Evolutionary conservation across 2,329 filamentous ascomycete genomes (phyloP).

Genomic region (Apiospora phragmitis): DNA sequence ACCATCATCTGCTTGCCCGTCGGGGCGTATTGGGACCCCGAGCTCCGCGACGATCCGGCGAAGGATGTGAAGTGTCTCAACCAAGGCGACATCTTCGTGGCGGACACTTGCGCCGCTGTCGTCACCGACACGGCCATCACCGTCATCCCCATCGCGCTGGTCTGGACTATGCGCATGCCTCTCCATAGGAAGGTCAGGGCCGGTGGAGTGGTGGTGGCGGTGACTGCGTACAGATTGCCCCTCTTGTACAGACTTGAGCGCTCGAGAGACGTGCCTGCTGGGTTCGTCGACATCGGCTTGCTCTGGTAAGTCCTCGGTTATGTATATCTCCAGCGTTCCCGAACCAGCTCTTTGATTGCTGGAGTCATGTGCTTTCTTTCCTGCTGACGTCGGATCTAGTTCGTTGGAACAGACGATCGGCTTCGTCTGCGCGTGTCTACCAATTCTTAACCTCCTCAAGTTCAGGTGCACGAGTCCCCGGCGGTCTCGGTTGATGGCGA

Average conservation of each 20-base stretch:
- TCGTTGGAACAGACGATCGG: background rate
- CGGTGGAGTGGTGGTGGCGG: background rate
- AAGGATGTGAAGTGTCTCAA: background rate
- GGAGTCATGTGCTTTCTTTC: no score
- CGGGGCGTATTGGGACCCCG: background rate
- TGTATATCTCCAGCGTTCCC: background rate
- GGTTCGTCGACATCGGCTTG: background rate
- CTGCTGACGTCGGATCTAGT: background rate
- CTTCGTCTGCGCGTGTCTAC: conserved; percentile 3
- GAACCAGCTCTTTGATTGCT: background rate
- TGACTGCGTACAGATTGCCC: background rate
- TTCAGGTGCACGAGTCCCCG: background rate
- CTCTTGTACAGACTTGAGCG: background rate
- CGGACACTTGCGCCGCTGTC: background rate
- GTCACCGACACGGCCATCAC: background rate
- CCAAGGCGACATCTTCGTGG: background rate
- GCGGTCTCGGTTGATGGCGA: background rate
- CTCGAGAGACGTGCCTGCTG: background rate
- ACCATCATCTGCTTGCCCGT: background rate
- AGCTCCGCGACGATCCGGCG: background rate
- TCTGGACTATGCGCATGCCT: background rate
- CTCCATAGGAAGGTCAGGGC: background rate
- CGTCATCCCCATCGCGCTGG: background rate
- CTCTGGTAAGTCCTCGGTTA: background rate
- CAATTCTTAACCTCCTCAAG: background rate